Evolutionary conservation across 495 filamentous ascomycete species (phyloP).

Genomic region (Extremus antarcticus): DNA sequence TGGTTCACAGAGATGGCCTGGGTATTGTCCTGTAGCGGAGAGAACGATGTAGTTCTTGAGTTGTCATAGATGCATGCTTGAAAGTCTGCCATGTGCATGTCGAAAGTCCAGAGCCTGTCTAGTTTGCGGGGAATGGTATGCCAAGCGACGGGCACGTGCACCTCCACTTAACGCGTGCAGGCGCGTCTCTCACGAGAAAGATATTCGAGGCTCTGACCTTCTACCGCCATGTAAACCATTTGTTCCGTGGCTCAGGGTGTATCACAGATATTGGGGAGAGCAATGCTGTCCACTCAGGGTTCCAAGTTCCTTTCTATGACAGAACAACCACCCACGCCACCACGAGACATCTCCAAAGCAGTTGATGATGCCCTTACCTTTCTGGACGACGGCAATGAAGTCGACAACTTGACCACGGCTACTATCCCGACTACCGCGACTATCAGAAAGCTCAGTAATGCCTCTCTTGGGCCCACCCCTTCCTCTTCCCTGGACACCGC

Average conservation of each 20-base stretch:
- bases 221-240: too few species aligned
- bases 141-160: too few species aligned
- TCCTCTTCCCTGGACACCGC: slow-evolving; percentile 34
- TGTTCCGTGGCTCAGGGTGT: neutral
- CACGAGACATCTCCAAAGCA: slow-evolving; percentile 39
- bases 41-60: too few species aligned
- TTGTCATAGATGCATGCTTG: too few species aligned
- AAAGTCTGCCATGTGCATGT: too few species aligned
- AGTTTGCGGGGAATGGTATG: too few species aligned
- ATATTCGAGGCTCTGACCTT: too few species aligned
- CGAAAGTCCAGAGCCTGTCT: too few species aligned
- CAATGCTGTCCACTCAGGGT: slow-evolving; percentile 25
- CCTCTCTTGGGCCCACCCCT: slow-evolving; percentile 34
- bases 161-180: neutral
- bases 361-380: slow-evolving; percentile 26
- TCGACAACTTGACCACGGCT: slow-evolving; percentile 1
- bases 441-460: neutral
- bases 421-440: neutral
- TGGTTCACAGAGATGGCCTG: too few species aligned
- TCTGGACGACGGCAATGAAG: slow-evolving; percentile 25
- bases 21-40: too few species aligned
- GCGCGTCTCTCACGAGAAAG: too few species aligned
- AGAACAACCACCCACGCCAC: slow-evolving; percentile 52
- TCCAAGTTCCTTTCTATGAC: slow-evolving; percentile 29
- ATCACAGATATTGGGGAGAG: slow-evolving; percentile 10